Evolutionary conservation across 176 grass and related monocot species (phyloP), one percentile per base, ranked within the genome.

Genomic region (Pharus latifolius): DNA sequence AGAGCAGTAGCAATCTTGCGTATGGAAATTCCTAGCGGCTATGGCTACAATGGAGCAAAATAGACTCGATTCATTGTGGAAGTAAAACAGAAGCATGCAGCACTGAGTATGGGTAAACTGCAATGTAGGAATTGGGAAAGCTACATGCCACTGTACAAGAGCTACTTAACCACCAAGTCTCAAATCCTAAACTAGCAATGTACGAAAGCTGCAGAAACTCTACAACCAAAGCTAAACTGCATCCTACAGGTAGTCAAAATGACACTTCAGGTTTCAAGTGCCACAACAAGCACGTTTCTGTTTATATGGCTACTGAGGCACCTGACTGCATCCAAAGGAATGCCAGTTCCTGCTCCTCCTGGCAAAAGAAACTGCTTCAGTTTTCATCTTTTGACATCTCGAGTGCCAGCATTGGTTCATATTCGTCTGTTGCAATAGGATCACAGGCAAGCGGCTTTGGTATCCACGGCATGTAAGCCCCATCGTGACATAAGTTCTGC

Each of bases 401-500:
- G 9, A 75, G 37, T 29, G 24, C 25, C 0, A 43, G 54, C 25
- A 18, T 29, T 2, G 0, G 13, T 25, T 89, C 51, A 1, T 48
- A 50, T 10, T 88, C 75, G 10, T 93, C 78, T 2, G 83, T 17
- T 28, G 69, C 59, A 46, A 93, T 75, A 37, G 82, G 90, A 63
- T 86, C 50, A 30, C 68, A 70, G 1, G 74, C 63, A 53, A 80
- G 73, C 1, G 75, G 52, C 47, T 83, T 88, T 60, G 82, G 24
- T 25, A 85, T 58, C 90, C 90, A 93, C 40, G 89, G 85, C 73
- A 85, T 85, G 70, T 85, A 84, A 4, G 89, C 85, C 60, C 85
- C 89, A 7, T 92, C 82, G 50, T 92, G 89, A 72, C 85, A 88
- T 37, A 88, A 79, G 22, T 88, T 92, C 89, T 92, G 74, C 69